Conservation (phyloP, 129 eudicot species). For the Flaveria sonorensis region DNA sequence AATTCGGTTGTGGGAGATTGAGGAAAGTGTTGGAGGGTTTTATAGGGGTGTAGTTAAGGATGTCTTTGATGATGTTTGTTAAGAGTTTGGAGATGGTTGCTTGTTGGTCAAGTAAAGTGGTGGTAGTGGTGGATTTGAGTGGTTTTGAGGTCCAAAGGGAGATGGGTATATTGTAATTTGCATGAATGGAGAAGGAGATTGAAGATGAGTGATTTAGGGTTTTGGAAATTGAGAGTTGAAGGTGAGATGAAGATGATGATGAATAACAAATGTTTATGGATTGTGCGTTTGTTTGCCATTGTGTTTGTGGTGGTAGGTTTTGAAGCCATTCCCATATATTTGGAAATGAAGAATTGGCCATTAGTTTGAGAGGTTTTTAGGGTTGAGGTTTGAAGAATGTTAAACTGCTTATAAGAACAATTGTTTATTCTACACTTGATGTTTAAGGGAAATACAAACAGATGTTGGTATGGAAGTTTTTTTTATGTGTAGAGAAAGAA, state of each 20-base stretch:
- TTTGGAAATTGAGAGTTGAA: slow-evolving; percentile 53
- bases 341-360: slow-evolving; percentile 50
- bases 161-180: slow-evolving; percentile 52
- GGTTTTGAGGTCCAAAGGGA: slow-evolving; percentile 84
- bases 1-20: slow-evolving; percentile 41
- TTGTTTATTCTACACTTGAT: slow-evolving; percentile 13
- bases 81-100: slow-evolving; percentile 43
- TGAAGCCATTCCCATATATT: slow-evolving; percentile 74
- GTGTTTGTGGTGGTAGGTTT: slow-evolving; percentile 57
- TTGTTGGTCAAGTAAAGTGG: slow-evolving; percentile 29
- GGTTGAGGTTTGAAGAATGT: no score
- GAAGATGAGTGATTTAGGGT: slow-evolving; percentile 36
- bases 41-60: slow-evolving; percentile 59
- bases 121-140: slow-evolving; percentile 29
- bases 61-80: slow-evolving; percentile 53
- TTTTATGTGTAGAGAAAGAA: neutral
- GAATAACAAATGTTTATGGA: slow-evolving; percentile 64
- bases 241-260: slow-evolving; percentile 47
- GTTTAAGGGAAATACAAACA: slow-evolving; percentile 8
- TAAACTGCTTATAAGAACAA: neutral
- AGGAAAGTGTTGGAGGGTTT: slow-evolving; percentile 38
- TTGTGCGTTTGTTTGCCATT: slow-evolving; percentile 55
- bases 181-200: slow-evolving; percentile 52
- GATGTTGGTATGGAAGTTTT: neutral
- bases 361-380: slow-evolving; percentile 17